A percentile compares a stretch with the other conserved stretches of the same genome.
These are phyloP conservation scores for Picochlorum sp. DNA, from an alignment of 139 green algal species.

Conservation along the genomic window DNA sequence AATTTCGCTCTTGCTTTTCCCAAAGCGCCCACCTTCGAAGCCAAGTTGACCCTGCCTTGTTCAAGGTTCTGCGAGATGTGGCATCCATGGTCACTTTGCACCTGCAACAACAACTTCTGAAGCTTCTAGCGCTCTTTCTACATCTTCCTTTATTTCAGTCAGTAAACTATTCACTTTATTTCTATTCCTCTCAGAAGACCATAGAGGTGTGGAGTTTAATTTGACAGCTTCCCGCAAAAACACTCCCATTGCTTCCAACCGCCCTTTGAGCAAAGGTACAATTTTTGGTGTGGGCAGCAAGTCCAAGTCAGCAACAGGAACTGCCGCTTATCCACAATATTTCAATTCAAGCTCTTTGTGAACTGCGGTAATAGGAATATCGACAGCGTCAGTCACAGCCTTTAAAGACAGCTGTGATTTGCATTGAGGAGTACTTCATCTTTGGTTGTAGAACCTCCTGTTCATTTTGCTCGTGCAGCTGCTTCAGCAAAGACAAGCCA, in stretches of 20 bases:
- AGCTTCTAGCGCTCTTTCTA: not conserved
- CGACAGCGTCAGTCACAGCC: not conserved
- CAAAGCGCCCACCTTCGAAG: not conserved
- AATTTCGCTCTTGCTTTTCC: not conserved
- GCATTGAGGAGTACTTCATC: not conserved
- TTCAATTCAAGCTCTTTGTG: constrained; percentile 15
- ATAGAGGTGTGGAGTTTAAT: not conserved
- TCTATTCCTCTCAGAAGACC: no score
- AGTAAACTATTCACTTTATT: no score
- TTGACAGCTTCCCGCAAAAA: not conserved
- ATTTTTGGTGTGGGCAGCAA: constrained; percentile 12
- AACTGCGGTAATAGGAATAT: constrained; percentile 4
- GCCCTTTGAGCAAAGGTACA: not conserved
- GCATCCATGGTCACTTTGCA: not conserved
- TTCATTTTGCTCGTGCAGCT: no score
- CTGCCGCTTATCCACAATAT: constrained; percentile 10
- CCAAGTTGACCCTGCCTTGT: not conserved
- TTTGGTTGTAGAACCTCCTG: not conserved
- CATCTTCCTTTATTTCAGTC: not conserved
- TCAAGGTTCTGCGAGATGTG: not conserved
- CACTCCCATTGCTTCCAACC: not conserved
- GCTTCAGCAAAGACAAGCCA: no score
- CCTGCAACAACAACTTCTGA: constrained; percentile 1
- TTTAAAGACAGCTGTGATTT: not conserved
- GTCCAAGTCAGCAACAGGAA: constrained; percentile 16